Evolutionary conservation across 176 grass and related monocot genomes (phyloP).

Genomic region (Dactylis glomerata): DNA sequence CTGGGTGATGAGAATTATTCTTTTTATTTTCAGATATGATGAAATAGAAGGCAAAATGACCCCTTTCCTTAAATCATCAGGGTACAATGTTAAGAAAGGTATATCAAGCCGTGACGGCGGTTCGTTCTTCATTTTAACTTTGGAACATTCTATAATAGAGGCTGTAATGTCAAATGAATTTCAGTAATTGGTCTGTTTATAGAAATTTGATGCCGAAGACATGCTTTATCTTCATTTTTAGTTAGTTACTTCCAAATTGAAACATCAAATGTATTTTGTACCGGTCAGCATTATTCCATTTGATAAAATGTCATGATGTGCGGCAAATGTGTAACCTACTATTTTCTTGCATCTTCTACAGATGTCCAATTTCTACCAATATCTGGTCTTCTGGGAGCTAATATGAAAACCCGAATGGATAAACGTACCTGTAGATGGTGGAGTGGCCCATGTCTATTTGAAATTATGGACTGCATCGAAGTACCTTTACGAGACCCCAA

Average conservation of each 20-base stretch:
- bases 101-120: background rate
- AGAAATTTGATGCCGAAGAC: background rate
- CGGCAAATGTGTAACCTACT: background rate
- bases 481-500: slow-evolving; percentile 87
- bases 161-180: background rate
- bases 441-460: slow-evolving; percentile 87
- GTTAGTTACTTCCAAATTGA: background rate
- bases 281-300: background rate
- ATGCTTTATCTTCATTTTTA: background rate
- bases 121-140: background rate
- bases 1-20: slow-evolving; percentile 4
- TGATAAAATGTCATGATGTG: background rate
- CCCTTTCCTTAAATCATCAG: slow-evolving; percentile 79
- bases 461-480: slow-evolving; percentile 73
- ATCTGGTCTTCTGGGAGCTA: slow-evolving; percentile 77
- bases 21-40: slow-evolving; percentile 61
- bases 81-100: slow-evolving; percentile 98
- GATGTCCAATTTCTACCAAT: slow-evolving; percentile 95
- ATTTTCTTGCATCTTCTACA: slow-evolving; percentile 39
- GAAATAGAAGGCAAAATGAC: slow-evolving; percentile 87
- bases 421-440: slow-evolving; percentile 81
- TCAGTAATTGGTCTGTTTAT: background rate
- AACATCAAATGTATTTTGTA: background rate
- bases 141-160: background rate
- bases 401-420: slow-evolving; percentile 85